These are phyloP conservation scores for Stramenopiles sp. DNA, from an alignment of 352 stramenopile genomes.

Conservation along the genomic window DNA sequence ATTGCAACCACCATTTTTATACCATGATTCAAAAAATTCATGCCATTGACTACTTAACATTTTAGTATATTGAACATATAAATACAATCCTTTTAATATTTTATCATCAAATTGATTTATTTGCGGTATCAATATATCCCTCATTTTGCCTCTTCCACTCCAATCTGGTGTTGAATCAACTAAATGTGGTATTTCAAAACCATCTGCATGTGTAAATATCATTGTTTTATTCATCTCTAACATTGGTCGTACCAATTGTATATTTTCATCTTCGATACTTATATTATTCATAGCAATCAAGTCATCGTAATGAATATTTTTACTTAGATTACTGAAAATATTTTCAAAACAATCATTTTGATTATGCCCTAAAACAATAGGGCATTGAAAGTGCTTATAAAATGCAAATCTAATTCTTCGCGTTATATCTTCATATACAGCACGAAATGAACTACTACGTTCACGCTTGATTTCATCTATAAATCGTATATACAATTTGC, in stretches of 20 bases:
- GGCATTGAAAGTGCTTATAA: neutral
- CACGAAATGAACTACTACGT: neutral
- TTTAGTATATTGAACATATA: neutral
- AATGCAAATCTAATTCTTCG: neutral
- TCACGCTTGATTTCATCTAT: neutral
- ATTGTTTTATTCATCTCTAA: slow-evolving; percentile 72
- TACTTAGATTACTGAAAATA: neutral
- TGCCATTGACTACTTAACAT: neutral
- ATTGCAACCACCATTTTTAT: neutral
- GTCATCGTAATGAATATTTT: neutral
- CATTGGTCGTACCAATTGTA: slow-evolving; percentile 41
- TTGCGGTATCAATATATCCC: slow-evolving; percentile 67
- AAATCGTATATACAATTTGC: neutral
- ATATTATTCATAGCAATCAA: neutral
- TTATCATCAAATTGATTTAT: neutral
- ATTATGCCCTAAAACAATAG: neutral
- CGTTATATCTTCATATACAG: neutral
- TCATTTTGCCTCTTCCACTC: slow-evolving; percentile 85
- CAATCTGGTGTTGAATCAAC: slow-evolving; percentile 88
- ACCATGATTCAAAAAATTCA: neutral
- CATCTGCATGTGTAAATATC: slow-evolving; percentile 83
- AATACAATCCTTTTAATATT: neutral
- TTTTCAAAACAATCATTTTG: neutral
- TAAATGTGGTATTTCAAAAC: slow-evolving; percentile 84
- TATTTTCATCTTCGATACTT: neutral